These are phyloP conservation scores for Candida dubliniensis DNA, from an alignment of 1,139 yeast genomes.

Conservation along the genomic window DNA sequence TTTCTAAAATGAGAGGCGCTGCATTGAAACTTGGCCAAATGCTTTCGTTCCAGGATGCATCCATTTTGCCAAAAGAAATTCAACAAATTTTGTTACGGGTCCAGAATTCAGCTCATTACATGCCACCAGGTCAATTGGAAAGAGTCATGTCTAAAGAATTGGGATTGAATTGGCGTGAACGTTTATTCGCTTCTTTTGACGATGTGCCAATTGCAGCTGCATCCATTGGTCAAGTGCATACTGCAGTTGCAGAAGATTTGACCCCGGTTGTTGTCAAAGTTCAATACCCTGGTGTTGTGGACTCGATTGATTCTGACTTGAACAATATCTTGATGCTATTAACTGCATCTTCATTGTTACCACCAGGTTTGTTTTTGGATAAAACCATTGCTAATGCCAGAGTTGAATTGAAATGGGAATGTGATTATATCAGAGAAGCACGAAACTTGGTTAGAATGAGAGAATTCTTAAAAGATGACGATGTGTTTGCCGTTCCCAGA, in stretches of 20 bases:
- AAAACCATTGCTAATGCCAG: constrained; percentile 93
- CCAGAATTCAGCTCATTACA: constrained; percentile 92
- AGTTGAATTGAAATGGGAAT: constrained; percentile 93
- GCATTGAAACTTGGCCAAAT: constrained; percentile 95
- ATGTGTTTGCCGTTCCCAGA: constrained; percentile 74
- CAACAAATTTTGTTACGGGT: constrained; percentile 79
- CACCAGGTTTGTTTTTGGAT: constrained; percentile 89
- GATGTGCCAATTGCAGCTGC: constrained; percentile 97
- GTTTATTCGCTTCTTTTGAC: constrained; percentile 69
- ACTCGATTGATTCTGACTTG: constrained; percentile 89
- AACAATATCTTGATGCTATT: constrained; percentile 78
- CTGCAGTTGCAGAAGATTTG: constrained; percentile 65
- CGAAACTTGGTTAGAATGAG: constrained; percentile 70
- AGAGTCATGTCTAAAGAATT: constrained; percentile 70
- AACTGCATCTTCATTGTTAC: constrained; percentile 83
- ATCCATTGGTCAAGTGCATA: constrained; percentile 94
- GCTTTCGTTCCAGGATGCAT: constrained; percentile 88
- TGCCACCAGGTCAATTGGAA: constrained; percentile 91
- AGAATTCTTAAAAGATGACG: constrained; percentile 61
- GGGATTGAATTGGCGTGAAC: constrained; percentile 76
- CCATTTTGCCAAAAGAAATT: constrained; percentile 80
- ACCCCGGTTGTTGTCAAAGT: constrained; percentile 92
- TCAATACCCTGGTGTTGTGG: constrained; percentile 97
- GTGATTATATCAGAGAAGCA: constrained; percentile 93
- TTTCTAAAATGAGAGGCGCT: constrained; percentile 96